Evolutionary conservation across 768 basidiomycete species (phyloP).

Genomic region (Hemileccinum impolitum): DNA sequence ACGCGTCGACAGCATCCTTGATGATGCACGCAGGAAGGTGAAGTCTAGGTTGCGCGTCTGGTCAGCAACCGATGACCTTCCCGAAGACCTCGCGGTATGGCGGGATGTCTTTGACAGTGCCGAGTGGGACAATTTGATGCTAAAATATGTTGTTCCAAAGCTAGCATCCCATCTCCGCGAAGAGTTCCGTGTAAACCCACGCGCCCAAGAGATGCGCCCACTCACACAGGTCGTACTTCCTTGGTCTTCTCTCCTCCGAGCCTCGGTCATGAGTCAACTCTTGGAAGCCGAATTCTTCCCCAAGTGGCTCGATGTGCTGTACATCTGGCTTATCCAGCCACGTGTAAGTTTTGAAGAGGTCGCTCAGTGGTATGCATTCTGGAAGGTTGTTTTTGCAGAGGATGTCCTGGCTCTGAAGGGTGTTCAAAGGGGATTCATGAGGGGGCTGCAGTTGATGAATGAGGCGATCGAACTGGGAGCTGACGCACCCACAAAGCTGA

Average conservation of each 20-base stretch:
- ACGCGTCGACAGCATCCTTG: constrained; percentile 79
- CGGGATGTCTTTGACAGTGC: constrained; percentile 73
- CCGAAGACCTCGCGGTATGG: constrained; percentile 78
- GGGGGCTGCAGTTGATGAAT: constrained; percentile 92
- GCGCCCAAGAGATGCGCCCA: constrained; percentile 83
- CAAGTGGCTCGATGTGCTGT: constrained; percentile 90
- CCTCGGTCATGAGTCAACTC: constrained; percentile 76
- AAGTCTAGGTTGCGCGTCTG: constrained; percentile 76
- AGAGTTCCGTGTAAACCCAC: constrained; percentile 88
- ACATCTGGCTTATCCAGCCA: constrained; percentile 91
- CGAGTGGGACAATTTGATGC: constrained; percentile 90
- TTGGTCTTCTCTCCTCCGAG: constrained; percentile 74
- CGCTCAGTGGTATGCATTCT: constrained; percentile 87
- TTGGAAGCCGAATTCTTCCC: constrained; percentile 94
- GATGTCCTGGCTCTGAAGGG: constrained; percentile 61
- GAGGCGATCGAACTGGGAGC: constrained; percentile 85
- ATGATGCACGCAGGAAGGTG: constrained; percentile 83
- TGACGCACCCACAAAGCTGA: constrained; percentile 64
- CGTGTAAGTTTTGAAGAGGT: constrained; percentile 88
- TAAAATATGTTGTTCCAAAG: constrained; percentile 91
- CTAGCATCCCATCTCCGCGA: constrained; percentile 78
- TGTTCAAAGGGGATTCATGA: constrained; percentile 77
- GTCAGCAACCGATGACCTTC: constrained; percentile 67
- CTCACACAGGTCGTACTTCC: constrained; percentile 63
- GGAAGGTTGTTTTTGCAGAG: constrained; percentile 79